A percentile compares a stretch with the other conserved stretches of the same genome.
These are phyloP conservation scores for Zygotorulaspora danielsina DNA, from an alignment of 805 yeast genomes.

Conservation along the genomic window DNA sequence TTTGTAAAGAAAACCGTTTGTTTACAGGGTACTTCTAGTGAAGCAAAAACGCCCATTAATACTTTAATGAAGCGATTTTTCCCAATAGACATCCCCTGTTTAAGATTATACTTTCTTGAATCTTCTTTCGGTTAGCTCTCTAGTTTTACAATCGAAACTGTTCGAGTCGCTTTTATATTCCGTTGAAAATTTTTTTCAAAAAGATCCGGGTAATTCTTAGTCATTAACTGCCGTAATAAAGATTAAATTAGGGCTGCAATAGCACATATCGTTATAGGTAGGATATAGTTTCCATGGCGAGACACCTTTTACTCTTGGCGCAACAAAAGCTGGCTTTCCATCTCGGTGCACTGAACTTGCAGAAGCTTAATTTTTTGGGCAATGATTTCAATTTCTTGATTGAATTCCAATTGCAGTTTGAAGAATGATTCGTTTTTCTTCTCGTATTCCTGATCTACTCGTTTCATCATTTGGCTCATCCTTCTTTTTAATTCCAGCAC, in stretches of 20 bases:
- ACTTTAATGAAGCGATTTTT: conserved; percentile 11
- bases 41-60: conserved; percentile 7
- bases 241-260: too few species aligned
- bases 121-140: too few species aligned
- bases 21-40: conserved; percentile 24
- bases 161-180: too few species aligned
- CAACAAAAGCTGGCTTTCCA: conserved; percentile 21
- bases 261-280: too few species aligned
- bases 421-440: conserved; percentile 58
- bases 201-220: too few species aligned
- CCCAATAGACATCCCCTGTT: too few species aligned
- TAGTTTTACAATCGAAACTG: too few species aligned
- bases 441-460: conserved; percentile 54
- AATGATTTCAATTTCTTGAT: conserved; percentile 47
- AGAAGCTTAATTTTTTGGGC: conserved; percentile 38
- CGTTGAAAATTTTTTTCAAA: too few species aligned
- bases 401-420: conserved; percentile 51
- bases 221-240: too few species aligned
- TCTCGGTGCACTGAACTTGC: conserved; percentile 32
- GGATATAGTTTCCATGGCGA: too few species aligned
- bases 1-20: conserved; percentile 52
- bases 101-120: too few species aligned
- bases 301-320: too few species aligned
- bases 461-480: conserved; percentile 41
- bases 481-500: conserved; percentile 43